Evolutionary conservation across 306 rosid genomes (phyloP).

Genomic region (Urtica urens): DNA sequence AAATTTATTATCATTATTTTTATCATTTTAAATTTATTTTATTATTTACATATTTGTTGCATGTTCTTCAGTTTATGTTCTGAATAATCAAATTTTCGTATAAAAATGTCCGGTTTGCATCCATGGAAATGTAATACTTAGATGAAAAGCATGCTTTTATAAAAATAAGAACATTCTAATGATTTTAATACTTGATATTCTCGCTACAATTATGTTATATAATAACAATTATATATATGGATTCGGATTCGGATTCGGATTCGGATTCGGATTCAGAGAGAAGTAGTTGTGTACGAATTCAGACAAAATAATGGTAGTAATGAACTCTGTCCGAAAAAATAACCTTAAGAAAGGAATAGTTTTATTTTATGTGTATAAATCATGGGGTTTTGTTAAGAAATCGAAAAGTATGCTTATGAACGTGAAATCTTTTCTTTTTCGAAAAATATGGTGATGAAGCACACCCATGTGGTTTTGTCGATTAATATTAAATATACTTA

Average conservation of each 20-base stretch:
- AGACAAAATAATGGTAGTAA: slow-evolving; percentile 2
- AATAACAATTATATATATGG: too few species aligned
- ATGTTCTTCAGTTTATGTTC: not conserved
- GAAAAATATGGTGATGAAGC: not conserved
- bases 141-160: slow-evolving; percentile 1
- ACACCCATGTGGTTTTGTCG: not conserved
- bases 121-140: not conserved
- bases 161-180: not conserved
- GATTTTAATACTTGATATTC: not conserved
- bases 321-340: slow-evolving; percentile 2
- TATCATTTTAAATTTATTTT: too few species aligned
- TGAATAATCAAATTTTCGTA: not conserved
- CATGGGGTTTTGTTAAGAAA: not conserved
- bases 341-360: not conserved
- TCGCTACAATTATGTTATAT: not conserved
- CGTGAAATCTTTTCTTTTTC: not conserved
- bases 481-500: slow-evolving; percentile 12
- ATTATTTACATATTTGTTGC: not conserved
- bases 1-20: too few species aligned
- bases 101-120: not conserved
- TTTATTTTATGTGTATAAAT: not conserved
- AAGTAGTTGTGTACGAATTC: not conserved
- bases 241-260: too few species aligned
- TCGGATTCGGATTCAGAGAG: too few species aligned
- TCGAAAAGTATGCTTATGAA: slow-evolving; percentile 1